These are phyloP conservation scores for Chamaecrista fasciculata DNA, from an alignment of 306 rosid species.

Conservation along the genomic window DNA sequence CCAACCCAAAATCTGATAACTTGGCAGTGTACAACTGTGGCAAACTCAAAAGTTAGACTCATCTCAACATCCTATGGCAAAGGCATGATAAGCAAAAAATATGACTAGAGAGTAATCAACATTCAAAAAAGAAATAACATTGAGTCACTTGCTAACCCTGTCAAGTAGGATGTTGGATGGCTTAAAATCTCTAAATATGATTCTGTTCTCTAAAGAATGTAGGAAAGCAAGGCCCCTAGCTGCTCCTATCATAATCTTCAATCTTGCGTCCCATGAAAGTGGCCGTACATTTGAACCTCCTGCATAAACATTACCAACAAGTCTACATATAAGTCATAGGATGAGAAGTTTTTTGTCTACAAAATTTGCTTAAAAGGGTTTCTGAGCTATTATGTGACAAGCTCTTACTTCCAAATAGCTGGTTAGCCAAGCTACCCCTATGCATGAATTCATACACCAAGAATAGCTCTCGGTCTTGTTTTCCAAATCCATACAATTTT, in stretches of 20 bases:
- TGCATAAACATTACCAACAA: slow-evolving; percentile 35
- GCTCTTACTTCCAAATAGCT: slow-evolving; percentile 82
- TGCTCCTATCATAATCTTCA: slow-evolving; percentile 75
- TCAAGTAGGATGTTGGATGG: slow-evolving; percentile 85
- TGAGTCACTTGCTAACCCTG: slow-evolving; percentile 40
- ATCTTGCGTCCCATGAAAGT: slow-evolving; percentile 72
- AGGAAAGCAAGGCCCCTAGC: slow-evolving; percentile 86
- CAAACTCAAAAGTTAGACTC: slow-evolving; percentile 17
- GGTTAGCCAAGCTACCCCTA: slow-evolving; percentile 80
- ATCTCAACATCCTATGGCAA: neutral
- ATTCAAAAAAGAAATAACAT: neutral
- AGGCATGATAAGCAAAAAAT: neutral
- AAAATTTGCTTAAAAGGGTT: too few species aligned
- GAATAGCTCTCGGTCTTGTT: slow-evolving; percentile 56
- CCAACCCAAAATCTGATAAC: slow-evolving; percentile 90
- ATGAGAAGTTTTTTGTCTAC: neutral
- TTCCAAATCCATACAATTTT: slow-evolving; percentile 65
- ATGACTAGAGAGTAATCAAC: neutral
- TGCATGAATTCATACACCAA: slow-evolving; percentile 79
- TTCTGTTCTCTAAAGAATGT: slow-evolving; percentile 69
- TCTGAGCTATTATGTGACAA: slow-evolving; percentile 8
- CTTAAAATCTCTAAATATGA: slow-evolving; percentile 84
- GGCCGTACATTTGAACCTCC: slow-evolving; percentile 76
- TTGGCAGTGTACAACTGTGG: slow-evolving; percentile 63
- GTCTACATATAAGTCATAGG: neutral